A percentile compares a stretch with the other conserved stretches of the same genome.
phyloP scores from a whole-genome alignment of 768 basidiomycete species.

The Tephrocybe sp. region DNA sequence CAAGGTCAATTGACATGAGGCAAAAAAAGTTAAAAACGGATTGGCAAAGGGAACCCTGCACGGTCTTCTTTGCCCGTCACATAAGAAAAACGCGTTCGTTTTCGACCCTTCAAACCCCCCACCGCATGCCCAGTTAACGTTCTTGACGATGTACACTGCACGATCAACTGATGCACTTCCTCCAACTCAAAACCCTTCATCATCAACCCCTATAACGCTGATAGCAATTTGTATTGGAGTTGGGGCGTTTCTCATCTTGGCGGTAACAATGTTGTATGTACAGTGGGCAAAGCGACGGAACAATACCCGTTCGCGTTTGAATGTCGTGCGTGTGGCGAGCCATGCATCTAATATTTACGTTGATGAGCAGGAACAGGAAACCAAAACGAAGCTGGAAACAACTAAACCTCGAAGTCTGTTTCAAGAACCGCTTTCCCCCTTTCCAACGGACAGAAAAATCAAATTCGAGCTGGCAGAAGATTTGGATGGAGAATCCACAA shows the following conservation, averaged over 20 bases:
- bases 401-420: constrained; percentile 21
- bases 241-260: constrained; percentile 45
- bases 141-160: constrained; percentile 14
- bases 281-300: constrained; percentile 41
- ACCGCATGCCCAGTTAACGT: not conserved
- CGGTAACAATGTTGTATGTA: constrained; percentile 40
- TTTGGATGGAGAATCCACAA: not conserved
- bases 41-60: not conserved
- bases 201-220: constrained; percentile 40
- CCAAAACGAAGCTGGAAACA: constrained; percentile 37
- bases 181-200: constrained; percentile 7
- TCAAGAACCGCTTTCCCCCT: constrained; percentile 27
- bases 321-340: not conserved
- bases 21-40: constrained; percentile 5
- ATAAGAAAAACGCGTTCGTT: not conserved
- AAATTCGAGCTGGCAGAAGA: constrained; percentile 28
- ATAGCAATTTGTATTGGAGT: constrained; percentile 49
- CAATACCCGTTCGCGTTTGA: constrained; percentile 13
- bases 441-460: constrained; percentile 31
- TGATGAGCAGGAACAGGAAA: constrained; percentile 18
- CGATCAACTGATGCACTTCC: constrained; percentile 7
- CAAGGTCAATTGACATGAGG: constrained; percentile 11
- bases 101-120: not conserved
- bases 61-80: constrained; percentile 7
- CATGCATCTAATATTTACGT: not conserved